These are phyloP conservation scores for Phytophthora crassamura DNA, from an alignment of 352 stramenopile species.

Conservation along the genomic window DNA sequence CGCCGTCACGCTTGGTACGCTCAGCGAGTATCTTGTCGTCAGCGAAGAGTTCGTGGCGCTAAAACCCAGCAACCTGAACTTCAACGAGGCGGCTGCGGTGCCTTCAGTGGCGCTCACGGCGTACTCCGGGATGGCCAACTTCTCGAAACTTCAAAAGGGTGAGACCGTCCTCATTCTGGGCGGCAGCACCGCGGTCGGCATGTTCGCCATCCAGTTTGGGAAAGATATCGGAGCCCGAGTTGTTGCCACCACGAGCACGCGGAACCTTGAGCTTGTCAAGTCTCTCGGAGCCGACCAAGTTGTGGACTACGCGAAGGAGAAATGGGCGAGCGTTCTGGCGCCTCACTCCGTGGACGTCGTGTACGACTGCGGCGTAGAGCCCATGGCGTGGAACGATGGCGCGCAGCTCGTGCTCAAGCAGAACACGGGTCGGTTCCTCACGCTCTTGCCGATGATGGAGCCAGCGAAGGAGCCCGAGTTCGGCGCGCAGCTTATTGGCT, in stretches of 20 bases:
- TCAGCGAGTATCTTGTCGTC: constrained; percentile 44
- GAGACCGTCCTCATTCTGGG: constrained; percentile 54
- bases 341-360: constrained; percentile 36
- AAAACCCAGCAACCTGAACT: constrained; percentile 47
- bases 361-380: constrained; percentile 39
- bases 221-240: constrained; percentile 33
- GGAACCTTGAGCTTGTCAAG: constrained; percentile 45
- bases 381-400: constrained; percentile 34
- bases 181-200: constrained; percentile 59
- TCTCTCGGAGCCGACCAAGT: constrained; percentile 51
- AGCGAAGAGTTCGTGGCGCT: constrained; percentile 25
- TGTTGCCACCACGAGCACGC: constrained; percentile 34
- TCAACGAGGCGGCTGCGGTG: constrained; percentile 42
- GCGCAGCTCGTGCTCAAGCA: constrained; percentile 38
- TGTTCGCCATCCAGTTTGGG: constrained; percentile 57
- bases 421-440: constrained; percentile 32
- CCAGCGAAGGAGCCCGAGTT: constrained; percentile 49
- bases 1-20: constrained; percentile 20
- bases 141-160: constrained; percentile 26
- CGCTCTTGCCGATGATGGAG: constrained; percentile 27
- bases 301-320: constrained; percentile 68
- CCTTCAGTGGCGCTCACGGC: constrained; percentile 33
- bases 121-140: constrained; percentile 28
- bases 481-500: constrained; percentile 32
- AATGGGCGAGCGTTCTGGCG: constrained; percentile 35